Evolutionary conservation across 2,329 filamentous ascomycete species (phyloP), one percentile per base, ranked within the genome.

Genomic region (Alternaria consortialis): DNA sequence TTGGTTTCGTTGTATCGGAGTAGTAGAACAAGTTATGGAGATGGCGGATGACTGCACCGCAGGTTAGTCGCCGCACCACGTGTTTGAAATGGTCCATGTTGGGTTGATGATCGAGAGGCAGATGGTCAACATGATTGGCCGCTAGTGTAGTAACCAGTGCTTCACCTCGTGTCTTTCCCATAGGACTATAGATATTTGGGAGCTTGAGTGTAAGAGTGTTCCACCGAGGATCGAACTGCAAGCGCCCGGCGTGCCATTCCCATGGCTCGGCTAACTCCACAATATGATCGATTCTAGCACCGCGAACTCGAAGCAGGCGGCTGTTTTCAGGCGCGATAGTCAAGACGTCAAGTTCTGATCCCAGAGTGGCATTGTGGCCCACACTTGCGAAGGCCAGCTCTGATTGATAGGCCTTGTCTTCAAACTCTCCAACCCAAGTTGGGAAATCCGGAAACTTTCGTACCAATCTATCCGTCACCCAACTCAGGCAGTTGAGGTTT

Each of bases 341-440:
- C 27, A 13, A 13, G 9, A 31, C 9, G 29, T 47, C 27, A n/a
- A 32, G 20, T 5, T 5, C 13, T 12, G 43, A 40, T 20, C 17
- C 23, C 3, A 4, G 12, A 23, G 54, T 56, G 5, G 44, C 44
- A 6, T 47, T 20, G 23, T 56, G 32, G 17, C 17, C 23, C 9
- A 51, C 29, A 11, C 11, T 34, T 23, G 46, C 48, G 12, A 32
- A 56, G 5, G 54, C 54, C 1, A 56, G 54, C 29, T 56, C 54
- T 36, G 47, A 29, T 25, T 56, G 54, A 27, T 36, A 23, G 54
- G 40, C 25, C 5, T 40, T 42, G n/a, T 50, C 34, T 12, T 56
- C 54, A 27, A 56, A 51, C 2, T 56, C 54, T 5, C 54, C 54
- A 17, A 56, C 31, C 54, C 54, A 56, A 12, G 44, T 50, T 15